Evolutionary conservation across 1,284 basidiomycete genomes (phyloP).

Genomic region (Cronartium quercuum): DNA sequence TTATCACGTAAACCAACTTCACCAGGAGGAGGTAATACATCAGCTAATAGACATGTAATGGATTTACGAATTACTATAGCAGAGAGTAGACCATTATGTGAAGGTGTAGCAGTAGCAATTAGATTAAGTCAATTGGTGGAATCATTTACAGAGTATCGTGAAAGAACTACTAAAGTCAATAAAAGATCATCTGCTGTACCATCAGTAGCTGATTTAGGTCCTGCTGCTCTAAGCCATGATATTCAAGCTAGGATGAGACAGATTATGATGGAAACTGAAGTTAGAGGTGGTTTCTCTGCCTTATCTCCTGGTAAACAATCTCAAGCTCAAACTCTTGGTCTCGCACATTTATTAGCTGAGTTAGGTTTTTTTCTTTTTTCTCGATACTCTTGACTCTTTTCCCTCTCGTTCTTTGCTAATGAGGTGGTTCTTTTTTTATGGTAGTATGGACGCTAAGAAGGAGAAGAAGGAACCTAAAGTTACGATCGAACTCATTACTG

Average conservation of each 20-base stretch:
- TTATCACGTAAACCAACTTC: conserved; percentile 12
- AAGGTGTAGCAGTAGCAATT: conserved; percentile 31
- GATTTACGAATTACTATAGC: conserved; percentile 32
- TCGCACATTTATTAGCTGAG: conserved; percentile 25
- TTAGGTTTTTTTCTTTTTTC: conserved; percentile 7
- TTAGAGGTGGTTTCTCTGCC: not conserved
- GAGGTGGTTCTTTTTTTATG: not conserved
- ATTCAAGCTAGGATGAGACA: conserved; percentile 15
- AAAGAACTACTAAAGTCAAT: conserved; percentile 7
- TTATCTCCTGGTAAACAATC: not conserved
- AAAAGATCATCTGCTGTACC: conserved; percentile 15
- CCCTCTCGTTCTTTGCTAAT: not conserved
- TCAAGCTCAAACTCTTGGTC: not conserved
- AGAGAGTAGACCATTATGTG: conserved; percentile 25
- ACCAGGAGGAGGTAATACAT: conserved; percentile 3
- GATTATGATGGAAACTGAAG: conserved; percentile 16
- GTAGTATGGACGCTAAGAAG: conserved; percentile 30
- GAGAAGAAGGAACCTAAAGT: conserved; percentile 38
- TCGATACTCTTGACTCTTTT: too few relatives aligned
- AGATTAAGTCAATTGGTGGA: conserved; percentile 17
- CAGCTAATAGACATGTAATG: conserved; percentile 23
- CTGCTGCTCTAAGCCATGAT: conserved; percentile 1
- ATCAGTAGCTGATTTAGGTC: conserved; percentile 22
- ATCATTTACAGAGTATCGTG: conserved; percentile 3
- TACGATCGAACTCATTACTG: conserved; percentile 29